phyloP scores from a whole-genome alignment of 78 protist species.

The Mastigamoeba balamuthi region DNA sequence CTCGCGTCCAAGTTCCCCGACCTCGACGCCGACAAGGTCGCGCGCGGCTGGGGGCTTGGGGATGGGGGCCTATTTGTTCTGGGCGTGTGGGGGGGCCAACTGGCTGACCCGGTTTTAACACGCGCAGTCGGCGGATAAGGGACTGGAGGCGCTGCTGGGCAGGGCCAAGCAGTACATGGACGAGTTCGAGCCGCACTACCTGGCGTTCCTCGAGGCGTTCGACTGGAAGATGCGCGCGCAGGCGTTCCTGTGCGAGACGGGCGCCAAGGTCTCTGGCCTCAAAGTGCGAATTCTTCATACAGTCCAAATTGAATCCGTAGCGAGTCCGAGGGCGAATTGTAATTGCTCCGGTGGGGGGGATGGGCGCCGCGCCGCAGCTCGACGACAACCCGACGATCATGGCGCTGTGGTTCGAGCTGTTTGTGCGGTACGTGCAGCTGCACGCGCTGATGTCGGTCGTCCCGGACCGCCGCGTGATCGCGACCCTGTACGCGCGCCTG shows the following conservation, averaged over 20 bases:
- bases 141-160: conserved; percentile 1
- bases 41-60: no score
- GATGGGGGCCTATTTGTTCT: no score
- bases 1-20: neutral
- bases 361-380: neutral
- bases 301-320: neutral
- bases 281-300: neutral
- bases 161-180: conserved; percentile 28
- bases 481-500: conserved; percentile 4
- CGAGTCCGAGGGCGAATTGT: no score
- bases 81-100: no score
- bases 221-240: conserved; percentile 28
- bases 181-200: conserved; percentile 35
- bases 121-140: neutral
- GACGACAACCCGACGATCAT: neutral
- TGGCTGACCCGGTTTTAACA: neutral
- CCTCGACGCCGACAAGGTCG: no score
- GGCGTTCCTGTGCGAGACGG: conserved; percentile 9
- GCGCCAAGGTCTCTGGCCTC: neutral
- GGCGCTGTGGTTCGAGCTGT: neutral
- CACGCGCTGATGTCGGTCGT: neutral
- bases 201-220: conserved; percentile 20
- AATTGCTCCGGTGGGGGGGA: no score
- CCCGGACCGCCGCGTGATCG: neutral
- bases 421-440: neutral